Evolutionary conservation across 2,329 filamentous ascomycete genomes (phyloP), one percentile per base, ranked within the genome.

Genomic region (Diaporthe ampelina): DNA sequence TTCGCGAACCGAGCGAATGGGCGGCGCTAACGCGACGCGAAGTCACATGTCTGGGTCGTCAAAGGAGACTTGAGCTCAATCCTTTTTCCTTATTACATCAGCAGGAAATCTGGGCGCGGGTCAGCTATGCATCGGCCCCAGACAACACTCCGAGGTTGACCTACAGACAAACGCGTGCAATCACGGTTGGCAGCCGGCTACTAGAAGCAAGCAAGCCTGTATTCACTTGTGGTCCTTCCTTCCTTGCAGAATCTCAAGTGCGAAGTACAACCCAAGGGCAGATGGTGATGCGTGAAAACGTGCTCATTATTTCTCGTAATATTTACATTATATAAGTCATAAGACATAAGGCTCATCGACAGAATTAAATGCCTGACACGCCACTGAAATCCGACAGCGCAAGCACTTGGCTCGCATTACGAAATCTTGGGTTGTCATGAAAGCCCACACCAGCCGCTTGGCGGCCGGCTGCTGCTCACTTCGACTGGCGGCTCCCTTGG

Each of bases 401-500:
- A 2, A 4, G 45, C 45, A 50, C 15, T 21, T 0, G n/a, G 19
- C 10, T n/a, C 35, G 15, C 32, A 2, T 4, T 17, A 2, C 21
- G 5, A 0, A 21, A 10, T 26, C 13, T 32, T 10, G 13, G 3
- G 17, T 45, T n/a, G 9, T 21, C n/a, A 0, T 15, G 5, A 29
- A n/a, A 40, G 32, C n/a, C 7, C 15, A 2, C 9, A 21, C 21
- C 11, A 63, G 5, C 24, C 35, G 43, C 11, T 43, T 19, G 2
- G 24, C 11, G 6, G 32, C 35, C 17, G 48, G 15, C 17, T 19
- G 24, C n/a, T 57, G 37, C 43, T 59, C 24, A 56, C 29, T 45
- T 45, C 48, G 70, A 70, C 9, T 21, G 63, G 7, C 21, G 26
- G 52, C 70, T 75, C 11, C 69, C 74, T 50, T 76, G 74, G 40